Evolutionary conservation across 192 early-diverging fungal species (phyloP).

Genomic region (Neocallimastix lanati): DNA sequence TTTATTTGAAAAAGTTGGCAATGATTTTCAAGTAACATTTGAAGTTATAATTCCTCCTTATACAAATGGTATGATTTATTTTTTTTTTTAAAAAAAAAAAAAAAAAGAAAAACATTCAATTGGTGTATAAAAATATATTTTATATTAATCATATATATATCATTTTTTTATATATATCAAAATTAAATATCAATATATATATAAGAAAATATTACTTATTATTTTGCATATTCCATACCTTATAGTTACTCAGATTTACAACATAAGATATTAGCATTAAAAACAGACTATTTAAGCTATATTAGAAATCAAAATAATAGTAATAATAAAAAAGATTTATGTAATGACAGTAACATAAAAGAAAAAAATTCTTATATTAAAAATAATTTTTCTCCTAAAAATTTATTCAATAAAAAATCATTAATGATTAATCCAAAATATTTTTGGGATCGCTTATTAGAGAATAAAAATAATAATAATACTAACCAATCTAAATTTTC

Average conservation of each 20-base stretch:
- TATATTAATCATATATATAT: no score
- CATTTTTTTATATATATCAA: no score
- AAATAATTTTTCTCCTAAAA: not conserved
- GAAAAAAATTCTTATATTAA: not conserved
- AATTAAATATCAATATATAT: no score
- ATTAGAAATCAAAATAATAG: not conserved
- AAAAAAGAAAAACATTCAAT: no score
- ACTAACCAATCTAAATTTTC: not conserved
- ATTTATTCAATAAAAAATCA: not conserved
- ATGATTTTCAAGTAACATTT: not conserved
- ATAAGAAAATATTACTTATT: not conserved
- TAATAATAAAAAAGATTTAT: not conserved
- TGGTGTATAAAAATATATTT: no score
- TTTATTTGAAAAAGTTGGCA: not conserved
- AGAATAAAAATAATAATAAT: not conserved
- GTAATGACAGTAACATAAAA: not conserved
- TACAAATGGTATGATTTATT: not conserved
- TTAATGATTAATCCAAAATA: not conserved
- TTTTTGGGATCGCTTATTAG: not conserved
- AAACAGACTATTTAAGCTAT: not conserved
- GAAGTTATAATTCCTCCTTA: not conserved
- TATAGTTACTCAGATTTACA: not conserved
- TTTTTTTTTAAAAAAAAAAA: no score
- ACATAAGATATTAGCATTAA: not conserved
- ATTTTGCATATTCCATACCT: not conserved